Evolutionary conservation across 176 grass and related monocot genomes (phyloP).

Genomic region (Triticum aestivum): DNA sequence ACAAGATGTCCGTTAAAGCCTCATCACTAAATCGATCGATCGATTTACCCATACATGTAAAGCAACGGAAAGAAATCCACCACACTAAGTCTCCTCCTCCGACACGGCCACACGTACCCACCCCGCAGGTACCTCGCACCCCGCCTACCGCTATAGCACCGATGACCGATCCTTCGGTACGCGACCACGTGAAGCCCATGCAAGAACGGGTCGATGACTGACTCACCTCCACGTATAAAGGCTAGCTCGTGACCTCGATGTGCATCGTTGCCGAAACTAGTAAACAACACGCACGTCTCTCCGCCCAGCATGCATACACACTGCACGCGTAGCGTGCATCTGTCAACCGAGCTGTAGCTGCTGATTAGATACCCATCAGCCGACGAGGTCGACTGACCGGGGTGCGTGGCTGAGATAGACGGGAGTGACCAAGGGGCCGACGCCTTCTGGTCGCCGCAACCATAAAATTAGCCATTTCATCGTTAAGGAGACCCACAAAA

Average conservation of each 20-base stretch:
- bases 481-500: not conserved
- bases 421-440: not conserved
- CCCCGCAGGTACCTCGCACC: not conserved
- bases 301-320: not conserved
- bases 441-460: not conserved
- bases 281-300: not conserved
- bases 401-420: not conserved
- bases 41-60: not conserved
- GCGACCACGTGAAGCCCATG: constrained; percentile 30
- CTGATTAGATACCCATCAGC: not conserved
- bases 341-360: not conserved
- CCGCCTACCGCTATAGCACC: too few relatives aligned
- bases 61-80: constrained; percentile 34
- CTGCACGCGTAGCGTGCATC: too few relatives aligned
- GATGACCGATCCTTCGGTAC: too few relatives aligned
- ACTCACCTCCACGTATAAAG: constrained; percentile 46
- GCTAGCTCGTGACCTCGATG: not conserved
- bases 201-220: constrained; percentile 6
- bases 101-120: not conserved
- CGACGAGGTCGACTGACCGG: not conserved
- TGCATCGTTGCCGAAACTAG: constrained; percentile 14
- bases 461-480: not conserved
- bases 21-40: not conserved
- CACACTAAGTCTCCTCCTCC: constrained; percentile 28
- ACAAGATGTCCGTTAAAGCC: constrained; percentile 17